Base-by-base conservation (phyloP, 768 basidiomycete genomes). In the Botryobasidium botryosum region DNA sequence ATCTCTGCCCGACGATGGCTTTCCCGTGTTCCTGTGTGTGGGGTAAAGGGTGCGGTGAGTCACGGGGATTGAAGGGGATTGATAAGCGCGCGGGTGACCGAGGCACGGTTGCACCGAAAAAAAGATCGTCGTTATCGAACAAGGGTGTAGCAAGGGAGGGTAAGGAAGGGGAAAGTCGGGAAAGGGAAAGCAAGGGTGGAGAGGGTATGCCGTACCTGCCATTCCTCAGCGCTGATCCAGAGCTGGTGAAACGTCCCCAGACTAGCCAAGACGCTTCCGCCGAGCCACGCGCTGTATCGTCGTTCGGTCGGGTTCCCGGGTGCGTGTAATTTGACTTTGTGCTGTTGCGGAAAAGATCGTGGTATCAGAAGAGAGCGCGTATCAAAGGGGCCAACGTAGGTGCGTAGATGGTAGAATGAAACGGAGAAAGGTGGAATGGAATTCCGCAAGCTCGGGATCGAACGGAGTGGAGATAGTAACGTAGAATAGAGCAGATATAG, bases 161-260 rank as follows among this genome's bases (percentile, higher is more conserved):
- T n/a, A n/a, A n/a, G 40, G 33, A 40, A 23, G 20, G 15, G 18
- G 6, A 35, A 29, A 29, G 51, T 24, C 50, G 43, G 10, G 23
- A 40, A 28, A 27, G 38, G 6, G 4, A 46, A 48, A 23, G 26
- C 25, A 35, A 27, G 23, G 39, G 23, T 31, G n/a, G 31, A 39
- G 1, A 38, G 13, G 29, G 23, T 13, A 39, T 44, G 8, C 59
- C 75, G 35, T 48, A 84, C 86, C 72, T 84, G 75, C 79, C 85
- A 91, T 55, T 92, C 88, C 59, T 90, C 87, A 55, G 68, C 75
- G 61, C 85, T 87, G 56, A 92, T 88, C 88, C 88, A 91, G 40
- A 91, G 66, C 53, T 92, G 92, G 58, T 99, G 94, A 71, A 97
- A 99, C 13, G 91, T 96, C 20, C 94, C 94, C 56, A 97, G 63